A percentile compares a stretch with the other conserved stretches of the same genome.
Conservation (phyloP, 2,329 filamentous ascomycete species). For the Sporothrix mexicana region DNA sequence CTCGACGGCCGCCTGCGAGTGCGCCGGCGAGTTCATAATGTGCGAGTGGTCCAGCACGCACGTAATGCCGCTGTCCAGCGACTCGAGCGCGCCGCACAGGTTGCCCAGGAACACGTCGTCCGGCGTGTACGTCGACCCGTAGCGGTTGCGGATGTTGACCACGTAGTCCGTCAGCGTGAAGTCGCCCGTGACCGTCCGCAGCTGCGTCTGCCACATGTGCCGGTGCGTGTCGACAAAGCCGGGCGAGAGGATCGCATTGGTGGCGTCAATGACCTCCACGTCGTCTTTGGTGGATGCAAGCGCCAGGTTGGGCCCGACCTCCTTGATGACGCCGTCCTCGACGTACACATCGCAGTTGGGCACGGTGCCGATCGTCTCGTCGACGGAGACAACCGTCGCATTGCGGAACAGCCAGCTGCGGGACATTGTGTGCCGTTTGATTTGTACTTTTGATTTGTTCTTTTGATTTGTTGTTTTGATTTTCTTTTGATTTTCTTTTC, state of each 20-base stretch:
- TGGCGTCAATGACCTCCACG: constrained; percentile 5
- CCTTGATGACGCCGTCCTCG: constrained; percentile 6
- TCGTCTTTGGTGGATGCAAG: background rate
- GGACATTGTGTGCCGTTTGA: background rate
- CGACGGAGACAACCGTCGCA: constrained; percentile 14
- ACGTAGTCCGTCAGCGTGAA: constrained; percentile 23
- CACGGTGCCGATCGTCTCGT: constrained; percentile 16
- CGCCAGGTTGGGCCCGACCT: constrained; percentile 1
- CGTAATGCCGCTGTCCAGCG: constrained; percentile 25
- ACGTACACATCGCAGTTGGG: constrained; percentile 15
- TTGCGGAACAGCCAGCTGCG: constrained; percentile 11
- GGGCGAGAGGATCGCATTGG: constrained; percentile 1
- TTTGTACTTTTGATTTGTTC: background rate
- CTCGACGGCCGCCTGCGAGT: background rate
- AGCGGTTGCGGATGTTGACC: constrained; percentile 18
- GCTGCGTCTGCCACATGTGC: constrained; percentile 21
- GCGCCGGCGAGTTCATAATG: constrained; percentile 23
- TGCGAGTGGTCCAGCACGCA: constrained; percentile 28
- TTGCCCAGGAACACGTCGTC: constrained; percentile 29
- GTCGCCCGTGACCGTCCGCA: constrained; percentile 19
- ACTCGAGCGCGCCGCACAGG: constrained; percentile 21
- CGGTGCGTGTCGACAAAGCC: constrained; percentile 16
- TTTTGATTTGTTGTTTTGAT: background rate
- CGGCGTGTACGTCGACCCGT: constrained; percentile 19
- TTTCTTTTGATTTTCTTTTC: background rate